A percentile compares a stretch with the other conserved stretches of the same genome.
Evolutionary conservation across 176 grass and related monocot species (phyloP).

Genomic region (Oryza meyeriana): DNA sequence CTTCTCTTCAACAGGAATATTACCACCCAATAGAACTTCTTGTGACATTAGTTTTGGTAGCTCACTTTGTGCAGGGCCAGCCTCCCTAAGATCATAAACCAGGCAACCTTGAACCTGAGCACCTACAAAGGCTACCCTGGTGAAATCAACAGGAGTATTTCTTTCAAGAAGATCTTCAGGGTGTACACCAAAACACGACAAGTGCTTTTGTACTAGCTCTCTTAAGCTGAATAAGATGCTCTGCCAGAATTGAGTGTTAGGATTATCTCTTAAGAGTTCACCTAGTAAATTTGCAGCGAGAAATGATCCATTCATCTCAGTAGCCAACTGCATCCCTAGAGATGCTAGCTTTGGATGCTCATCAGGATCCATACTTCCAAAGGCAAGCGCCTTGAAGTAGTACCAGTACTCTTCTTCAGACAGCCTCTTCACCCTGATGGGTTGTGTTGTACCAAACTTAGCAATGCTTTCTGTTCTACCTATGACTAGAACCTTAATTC

Average conservation of each 20-base stretch:
- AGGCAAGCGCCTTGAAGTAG: constrained; percentile 40
- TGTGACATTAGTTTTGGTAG: background rate
- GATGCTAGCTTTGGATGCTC: constrained; percentile 21
- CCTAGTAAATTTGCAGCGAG: constrained; percentile 34
- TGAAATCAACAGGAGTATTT: background rate
- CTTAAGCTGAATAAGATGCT: constrained; percentile 2
- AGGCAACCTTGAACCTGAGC: background rate
- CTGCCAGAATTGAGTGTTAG: constrained; percentile 13
- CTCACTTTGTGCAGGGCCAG: constrained; percentile 1
- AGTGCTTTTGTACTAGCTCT: background rate
- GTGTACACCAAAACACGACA: background rate
- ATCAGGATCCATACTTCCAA: constrained; percentile 40
- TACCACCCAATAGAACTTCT: background rate
- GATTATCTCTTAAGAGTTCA: constrained; percentile 36
- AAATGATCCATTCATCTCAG: constrained; percentile 22
- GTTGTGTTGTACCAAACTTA: constrained; percentile 5
- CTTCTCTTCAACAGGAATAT: background rate
- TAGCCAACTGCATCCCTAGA: constrained; percentile 33
- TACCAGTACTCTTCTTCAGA: constrained; percentile 43
- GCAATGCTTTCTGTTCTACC: background rate
- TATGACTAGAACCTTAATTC: constrained; percentile 32
- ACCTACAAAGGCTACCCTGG: background rate
- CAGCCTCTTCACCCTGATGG: constrained; percentile 39
- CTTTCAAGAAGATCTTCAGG: constrained; percentile 20
- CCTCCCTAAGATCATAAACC: constrained; percentile 28